phyloP scores from a whole-genome alignment of 306 rosid species.

The Medicago ruthenica region DNA sequence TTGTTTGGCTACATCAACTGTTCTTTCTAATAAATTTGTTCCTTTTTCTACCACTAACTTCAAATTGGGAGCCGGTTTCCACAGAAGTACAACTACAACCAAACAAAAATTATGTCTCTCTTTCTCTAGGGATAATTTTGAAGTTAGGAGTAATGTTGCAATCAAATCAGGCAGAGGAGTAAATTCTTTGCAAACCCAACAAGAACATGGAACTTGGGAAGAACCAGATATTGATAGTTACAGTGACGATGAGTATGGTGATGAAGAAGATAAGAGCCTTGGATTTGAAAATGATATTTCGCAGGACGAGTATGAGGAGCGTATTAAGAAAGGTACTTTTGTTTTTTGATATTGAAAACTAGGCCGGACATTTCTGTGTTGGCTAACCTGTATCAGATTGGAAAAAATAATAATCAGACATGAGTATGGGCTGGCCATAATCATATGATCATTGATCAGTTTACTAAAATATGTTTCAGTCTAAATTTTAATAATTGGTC shows the following conservation, averaged over 20 bases:
- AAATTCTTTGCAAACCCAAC: constrained; percentile 40
- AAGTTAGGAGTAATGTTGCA: constrained; percentile 40
- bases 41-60: constrained; percentile 36
- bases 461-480: not conserved
- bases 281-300: constrained; percentile 57
- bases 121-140: constrained; percentile 33
- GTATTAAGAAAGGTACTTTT: constrained; percentile 66
- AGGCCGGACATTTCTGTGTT: not conserved
- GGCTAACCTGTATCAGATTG: not conserved
- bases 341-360: constrained; percentile 24
- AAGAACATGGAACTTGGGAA: constrained; percentile 67
- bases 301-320: constrained; percentile 54
- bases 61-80: constrained; percentile 40
- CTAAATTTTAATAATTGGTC: constrained; percentile 1
- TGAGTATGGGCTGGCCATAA: constrained; percentile 4
- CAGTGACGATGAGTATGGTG: constrained; percentile 65
- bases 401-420: not conserved
- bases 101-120: constrained; percentile 38
- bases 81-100: constrained; percentile 33
- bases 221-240: constrained; percentile 74
- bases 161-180: constrained; percentile 41
- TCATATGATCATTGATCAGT: not conserved
- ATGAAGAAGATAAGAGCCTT: constrained; percentile 50
- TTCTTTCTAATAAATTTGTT: constrained; percentile 41
- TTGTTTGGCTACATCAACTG: constrained; percentile 48